phyloP scores from a whole-genome alignment of 2,329 filamentous ascomycete genomes.

The Zopfia rhizophila region DNA sequence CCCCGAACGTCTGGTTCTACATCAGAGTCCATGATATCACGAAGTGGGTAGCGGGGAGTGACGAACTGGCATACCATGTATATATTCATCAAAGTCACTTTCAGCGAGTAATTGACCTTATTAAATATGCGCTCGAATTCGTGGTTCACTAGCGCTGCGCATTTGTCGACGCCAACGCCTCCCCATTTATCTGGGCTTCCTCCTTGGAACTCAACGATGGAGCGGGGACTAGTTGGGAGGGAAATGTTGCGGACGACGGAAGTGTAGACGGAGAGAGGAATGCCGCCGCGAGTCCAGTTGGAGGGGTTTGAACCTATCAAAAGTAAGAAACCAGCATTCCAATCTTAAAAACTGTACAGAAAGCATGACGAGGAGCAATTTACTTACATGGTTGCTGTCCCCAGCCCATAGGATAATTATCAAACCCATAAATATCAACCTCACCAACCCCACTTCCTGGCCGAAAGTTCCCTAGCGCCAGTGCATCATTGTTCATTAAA shows the following conservation, averaged over 20 bases:
- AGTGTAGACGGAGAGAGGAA: too few relatives aligned
- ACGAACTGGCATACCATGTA: too few relatives aligned
- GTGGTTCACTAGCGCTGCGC: constrained; percentile 70
- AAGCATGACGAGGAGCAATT: too few relatives aligned
- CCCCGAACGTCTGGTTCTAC: constrained; percentile 77
- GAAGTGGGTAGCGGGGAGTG: too few relatives aligned
- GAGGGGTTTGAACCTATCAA: constrained; percentile 55
- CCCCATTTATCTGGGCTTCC: constrained; percentile 77
- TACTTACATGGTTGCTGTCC: too few relatives aligned
- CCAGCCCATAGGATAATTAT: constrained; percentile 68
- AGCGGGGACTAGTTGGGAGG: constrained; percentile 70
- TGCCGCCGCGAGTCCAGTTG: too few relatives aligned
- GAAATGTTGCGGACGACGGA: too few relatives aligned
- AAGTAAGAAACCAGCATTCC: too few relatives aligned
- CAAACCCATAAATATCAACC: constrained; percentile 71
- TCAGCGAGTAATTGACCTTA: constrained; percentile 74
- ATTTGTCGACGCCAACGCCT: constrained; percentile 72
- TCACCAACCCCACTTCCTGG: constrained; percentile 63
- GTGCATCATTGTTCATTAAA: too few relatives aligned
- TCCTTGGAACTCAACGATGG: constrained; percentile 70
- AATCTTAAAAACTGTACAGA: too few relatives aligned
- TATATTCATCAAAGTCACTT: constrained; percentile 71
- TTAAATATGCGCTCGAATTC: constrained; percentile 79
- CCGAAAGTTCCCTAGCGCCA: constrained; percentile 69
- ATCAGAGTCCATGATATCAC: too few relatives aligned